Evolutionary conservation across 331 rosid genomes (phyloP), one percentile per base, ranked within the genome.

Genomic region (Rhamnella rubrinervis): DNA sequence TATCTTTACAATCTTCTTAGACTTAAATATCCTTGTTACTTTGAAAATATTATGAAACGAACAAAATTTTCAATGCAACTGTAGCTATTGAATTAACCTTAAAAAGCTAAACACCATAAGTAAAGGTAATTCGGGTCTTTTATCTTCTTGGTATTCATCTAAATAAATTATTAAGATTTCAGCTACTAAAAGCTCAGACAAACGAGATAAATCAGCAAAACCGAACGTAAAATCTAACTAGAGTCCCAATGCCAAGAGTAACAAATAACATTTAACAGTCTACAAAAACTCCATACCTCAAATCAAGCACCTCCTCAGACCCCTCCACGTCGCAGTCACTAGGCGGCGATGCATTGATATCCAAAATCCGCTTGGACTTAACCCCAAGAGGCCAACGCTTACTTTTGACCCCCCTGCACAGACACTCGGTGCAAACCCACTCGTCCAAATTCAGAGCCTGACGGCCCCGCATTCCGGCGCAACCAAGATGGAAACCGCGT

Each of bases 361-460:
- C 99, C 44, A 95, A 81, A 63, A 95, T 87, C 73, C 80, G 92
- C 78, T 87, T 91, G 15, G 96, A 87, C 92, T 91, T 88, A 8
- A 86, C 90, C 2, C 99, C 99, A 20, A 95, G 80, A 37, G 96
- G 99, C 97, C 99, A 95, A 15, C 93, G 87, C 76, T 89, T 95
- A 78, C 97, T 91, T 89, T 72, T 89, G 35, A 80, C 93, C 5
- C 96, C 96, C 6, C 75, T 60, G 55, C 77, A 44, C 1, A 63
- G 47, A n/a, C 99, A 95, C 77, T 95, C 97, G 5, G 83, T 84
- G 57, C 99, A 95, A 15, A 95, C 86, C 97, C 97, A 95, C 80
- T 95, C 99, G 25, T 71, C 90, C 2, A 75, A n/a, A 69, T 26
- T 80, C 55, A 84, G 55, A 1, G 76, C 85, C 63, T 82, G 89